Base-by-base conservation (phyloP, 1,284 basidiomycete species). In the Trichosporon coremiiforme region DNA sequence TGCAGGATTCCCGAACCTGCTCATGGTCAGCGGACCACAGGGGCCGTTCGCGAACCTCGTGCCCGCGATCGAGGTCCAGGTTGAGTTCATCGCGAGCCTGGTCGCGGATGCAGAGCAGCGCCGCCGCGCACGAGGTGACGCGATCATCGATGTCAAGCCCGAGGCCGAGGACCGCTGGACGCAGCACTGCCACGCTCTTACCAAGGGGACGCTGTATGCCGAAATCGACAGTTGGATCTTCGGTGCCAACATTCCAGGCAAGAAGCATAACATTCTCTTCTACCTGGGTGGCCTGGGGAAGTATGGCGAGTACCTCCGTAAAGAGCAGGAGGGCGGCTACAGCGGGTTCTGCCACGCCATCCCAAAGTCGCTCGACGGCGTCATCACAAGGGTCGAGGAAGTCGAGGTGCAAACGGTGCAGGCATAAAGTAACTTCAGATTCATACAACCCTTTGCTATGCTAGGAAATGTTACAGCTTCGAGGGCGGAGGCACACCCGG, bases 21-120 rank as follows among this genome's bases (percentile, higher is more conserved):
- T 71, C 53, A 71, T 69, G 67, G 41, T 71, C 62, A 35, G 65
- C 25, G 70, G 70, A 17, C 70, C 70, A 8, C 67, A 69, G 38
- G 70, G 70, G 8, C 70, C 70, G 29, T 68, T 71, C 41, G 45
- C 68, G 10, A 71, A 71, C 62, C 35, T 71, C 36, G 53, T 69
- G 5, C 67, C 70, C 6, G 68, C 62, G 7, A 64, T 71, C 65
- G 70, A 71, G 62, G 47, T 63, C 8, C 67, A 71, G 53, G 70
- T 71, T 53, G 68, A 69, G 66, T 67, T 71, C 25, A 57, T 67
- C 53, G 29, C 66, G 2, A 53, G 47, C 36, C 29, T 68, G 41
- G 31, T 70, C 17, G 53, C 38, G 4, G 53, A 71, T 57, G 45
- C 15, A 2, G 57, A n/a, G 15, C 15, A 17, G 29, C 29, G 29